A percentile compares a stretch with the other conserved stretches of the same genome.
phyloP scores from a whole-genome alignment of 1,284 basidiomycete species.

The Laetiporus sulphureus region DNA sequence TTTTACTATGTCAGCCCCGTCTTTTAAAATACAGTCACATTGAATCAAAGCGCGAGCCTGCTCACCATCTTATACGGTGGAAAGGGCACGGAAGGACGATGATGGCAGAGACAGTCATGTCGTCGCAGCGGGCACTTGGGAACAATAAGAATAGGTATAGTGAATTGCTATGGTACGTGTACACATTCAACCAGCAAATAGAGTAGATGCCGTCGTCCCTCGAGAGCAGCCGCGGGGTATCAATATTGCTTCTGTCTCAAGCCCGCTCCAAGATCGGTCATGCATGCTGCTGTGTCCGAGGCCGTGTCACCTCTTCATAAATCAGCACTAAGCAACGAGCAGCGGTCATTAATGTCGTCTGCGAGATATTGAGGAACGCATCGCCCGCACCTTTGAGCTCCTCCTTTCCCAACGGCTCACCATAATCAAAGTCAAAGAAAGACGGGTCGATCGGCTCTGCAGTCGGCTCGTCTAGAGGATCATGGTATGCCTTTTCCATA shows the following conservation, averaged over 20 bases:
- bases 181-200: too few relatives aligned
- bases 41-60: too few relatives aligned
- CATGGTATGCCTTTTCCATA: constrained; percentile 71
- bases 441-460: constrained; percentile 76
- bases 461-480: constrained; percentile 81
- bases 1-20: too few relatives aligned
- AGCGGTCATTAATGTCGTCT: background rate
- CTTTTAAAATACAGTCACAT: too few relatives aligned
- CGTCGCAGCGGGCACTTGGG: too few relatives aligned
- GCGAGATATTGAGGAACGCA: background rate
- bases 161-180: background rate
- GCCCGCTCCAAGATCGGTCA: too few relatives aligned
- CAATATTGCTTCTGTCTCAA: too few relatives aligned
- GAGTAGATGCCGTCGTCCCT: too few relatives aligned
- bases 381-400: constrained; percentile 55
- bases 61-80: too few relatives aligned
- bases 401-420: constrained; percentile 60
- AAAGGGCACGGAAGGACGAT: too few relatives aligned
- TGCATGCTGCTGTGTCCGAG: constrained; percentile 11
- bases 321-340: constrained; percentile 37
- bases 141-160: too few relatives aligned
- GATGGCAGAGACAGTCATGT: too few relatives aligned
- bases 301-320: constrained; percentile 49
- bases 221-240: constrained; percentile 3
- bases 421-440: constrained; percentile 88